Conservation (phyloP, 306 rosid species). For the Cucumis melo region DNA sequence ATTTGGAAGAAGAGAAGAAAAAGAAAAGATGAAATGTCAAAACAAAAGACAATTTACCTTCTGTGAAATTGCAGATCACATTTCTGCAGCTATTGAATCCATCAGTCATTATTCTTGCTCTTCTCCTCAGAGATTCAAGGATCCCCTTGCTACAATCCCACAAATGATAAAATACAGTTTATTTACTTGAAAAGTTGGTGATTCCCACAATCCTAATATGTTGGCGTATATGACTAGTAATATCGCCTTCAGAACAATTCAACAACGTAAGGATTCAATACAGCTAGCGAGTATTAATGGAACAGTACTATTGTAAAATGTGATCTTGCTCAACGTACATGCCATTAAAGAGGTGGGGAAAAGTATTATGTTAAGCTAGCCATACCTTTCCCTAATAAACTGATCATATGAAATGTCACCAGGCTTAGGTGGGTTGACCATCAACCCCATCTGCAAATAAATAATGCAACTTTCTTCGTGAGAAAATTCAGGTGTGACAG, state of each 20-base stretch:
- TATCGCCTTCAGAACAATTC: neutral
- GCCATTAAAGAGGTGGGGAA: neutral
- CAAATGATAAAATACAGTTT: slow-evolving; percentile 1
- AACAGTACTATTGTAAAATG: neutral
- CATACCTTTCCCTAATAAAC: slow-evolving; percentile 76
- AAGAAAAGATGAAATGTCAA: neutral
- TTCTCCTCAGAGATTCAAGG: slow-evolving; percentile 80
- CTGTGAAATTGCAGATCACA: slow-evolving; percentile 93
- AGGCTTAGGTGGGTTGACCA: slow-evolving; percentile 89
- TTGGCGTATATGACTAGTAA: neutral
- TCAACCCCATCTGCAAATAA: slow-evolving; percentile 79
- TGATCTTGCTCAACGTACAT: neutral
- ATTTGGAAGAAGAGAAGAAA: neutral
- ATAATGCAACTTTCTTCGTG: neutral
- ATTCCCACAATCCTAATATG: neutral
- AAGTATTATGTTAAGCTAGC: neutral
- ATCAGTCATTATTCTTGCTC: slow-evolving; percentile 94
- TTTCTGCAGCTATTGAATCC: slow-evolving; percentile 99
- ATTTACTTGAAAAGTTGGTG: neutral
- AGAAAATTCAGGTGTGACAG: neutral
- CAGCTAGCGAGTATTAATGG: neutral
- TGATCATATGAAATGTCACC: slow-evolving; percentile 91
- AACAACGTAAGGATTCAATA: neutral
- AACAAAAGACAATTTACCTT: slow-evolving; percentile 53
- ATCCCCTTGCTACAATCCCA: slow-evolving; percentile 64